Evolutionary conservation across 2,329 filamentous ascomycete species (phyloP), one percentile per base, ranked within the genome.

Genomic region (Sporothrix sp.): DNA sequence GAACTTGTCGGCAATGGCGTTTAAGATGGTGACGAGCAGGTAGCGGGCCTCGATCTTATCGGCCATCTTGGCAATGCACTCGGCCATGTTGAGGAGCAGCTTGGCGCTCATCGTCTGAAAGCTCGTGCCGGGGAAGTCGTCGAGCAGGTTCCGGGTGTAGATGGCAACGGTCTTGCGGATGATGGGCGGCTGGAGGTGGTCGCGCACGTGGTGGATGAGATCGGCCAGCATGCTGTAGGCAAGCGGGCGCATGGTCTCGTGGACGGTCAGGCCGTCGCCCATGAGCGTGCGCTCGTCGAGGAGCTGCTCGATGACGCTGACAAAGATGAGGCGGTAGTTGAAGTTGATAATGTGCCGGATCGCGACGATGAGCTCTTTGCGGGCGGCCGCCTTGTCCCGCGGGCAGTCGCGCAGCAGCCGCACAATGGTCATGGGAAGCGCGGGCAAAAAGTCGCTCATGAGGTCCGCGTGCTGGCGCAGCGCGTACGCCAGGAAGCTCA

Each of bases 21-120:
- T 94, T 51, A 99, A 71, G 39, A 99, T 97, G 81, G 95, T 93
- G 62, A 98, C 88, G 54, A 98, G 71, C 64, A 95, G 95, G 65
- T 97, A 90, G 6, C 94, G 83, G 21, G 93, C 93, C 65, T 98
- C 91, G 38, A 85, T 81, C 69, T 97, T 98, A 63, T 95, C 87
- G 18, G 85, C 84, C 59, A 98, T 78, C 65, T 91, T 95, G 1
- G 90, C 87, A 62, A 98, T 99, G 64, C 88, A 95, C 61, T 98
- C 94, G 0, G 91, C 93, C 88, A 99, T 94, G 65, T 98, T 99
- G 11, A 98, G 73, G 1, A 99, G 73, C 3, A 99, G 73, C 66
- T 97, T 98, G 0, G 93, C 94, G 60, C 93, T 97, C 93, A 99
- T 99, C 0, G 93, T 98, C 66, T 98, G 94, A 63, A 98, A 98